phyloP scores from a whole-genome alignment of 305 asterid genomes.

The Fraxinus ornus region DNA sequence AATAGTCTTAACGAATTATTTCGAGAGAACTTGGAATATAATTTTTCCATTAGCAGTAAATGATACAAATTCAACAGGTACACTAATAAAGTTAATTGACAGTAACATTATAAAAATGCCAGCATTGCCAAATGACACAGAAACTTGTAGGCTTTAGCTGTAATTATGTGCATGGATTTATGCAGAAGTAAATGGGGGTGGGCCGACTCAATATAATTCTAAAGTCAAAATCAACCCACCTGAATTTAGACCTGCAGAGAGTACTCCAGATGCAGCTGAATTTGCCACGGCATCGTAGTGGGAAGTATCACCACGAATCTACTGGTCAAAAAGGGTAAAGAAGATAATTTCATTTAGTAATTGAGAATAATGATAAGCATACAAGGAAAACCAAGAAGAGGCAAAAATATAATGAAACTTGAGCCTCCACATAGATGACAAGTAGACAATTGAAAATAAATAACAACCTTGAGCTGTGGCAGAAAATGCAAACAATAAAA shows the following conservation, averaged over 20 bases:
- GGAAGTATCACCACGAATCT: constrained; percentile 87
- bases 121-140: not conserved
- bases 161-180: not conserved
- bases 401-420: not conserved
- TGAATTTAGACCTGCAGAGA: constrained; percentile 78
- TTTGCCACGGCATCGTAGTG: constrained; percentile 96
- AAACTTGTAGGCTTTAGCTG: not conserved
- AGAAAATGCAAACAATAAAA: not conserved
- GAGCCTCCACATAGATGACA: not conserved
- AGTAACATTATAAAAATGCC: not conserved
- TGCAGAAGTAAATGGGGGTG: not conserved
- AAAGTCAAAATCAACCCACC: constrained; percentile 37
- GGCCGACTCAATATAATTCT: not conserved
- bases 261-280: constrained; percentile 92
- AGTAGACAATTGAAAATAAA: not conserved
- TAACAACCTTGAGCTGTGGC: not conserved
- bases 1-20: not conserved
- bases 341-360: constrained; percentile 12
- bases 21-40: not conserved
- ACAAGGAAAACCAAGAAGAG: not conserved
- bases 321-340: constrained; percentile 23
- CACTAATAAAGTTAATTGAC: not conserved
- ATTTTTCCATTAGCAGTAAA: not conserved
- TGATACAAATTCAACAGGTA: not conserved
- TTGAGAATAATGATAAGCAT: not conserved